Evolutionary conservation across 176 grass and related monocot species (phyloP), one percentile per base, ranked within the genome.

Genomic region (Lolium rigidum): DNA sequence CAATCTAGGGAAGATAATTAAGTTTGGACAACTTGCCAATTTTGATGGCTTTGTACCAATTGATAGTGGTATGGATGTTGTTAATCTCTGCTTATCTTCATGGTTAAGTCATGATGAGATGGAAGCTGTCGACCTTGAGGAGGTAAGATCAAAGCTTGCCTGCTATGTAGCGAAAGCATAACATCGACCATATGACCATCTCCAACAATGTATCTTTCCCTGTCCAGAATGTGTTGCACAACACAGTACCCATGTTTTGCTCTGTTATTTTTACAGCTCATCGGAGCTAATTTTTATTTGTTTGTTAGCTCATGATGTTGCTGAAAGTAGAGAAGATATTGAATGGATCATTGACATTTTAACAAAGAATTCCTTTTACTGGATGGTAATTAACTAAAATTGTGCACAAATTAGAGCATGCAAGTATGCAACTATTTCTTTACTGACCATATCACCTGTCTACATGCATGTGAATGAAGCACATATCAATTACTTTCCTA

Each of bases 51-150:
- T 31, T 66, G 79, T 84, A 51, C 48, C 77, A 65, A 39, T 16
- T 54, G 47, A 57, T 84, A 82, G 70, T 88, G 86, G 67, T 79
- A 86, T 63, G 70, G 76, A 94, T 73, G 71, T 90, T 83, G 58
- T 96, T 58, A 87, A 96, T 70, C 60, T 89, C 25, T 99, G 94
- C 83, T 65, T 91, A 49, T 89, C 88, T 38, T 96, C 89, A 62
- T 95, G 93, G 96, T 92, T 92, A 84, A 86, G 75, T 76, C 85
- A 52, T 83, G 85, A 93, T 79, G 94, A 87, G 31, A 92, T 84
- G 83, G 85, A 89, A 56, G 87, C 86, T 74, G 70, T 83, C 71
- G 90, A 99, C 68, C 80, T 96, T 43, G 89, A 97, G 60, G 89
- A 73, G 61, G 83, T 94, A 76, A 91, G 94, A 51, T 56, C 64